Evolutionary conservation across 306 rosid species (phyloP), one percentile per base, ranked within the genome.

Genomic region (Vicia villosa): DNA sequence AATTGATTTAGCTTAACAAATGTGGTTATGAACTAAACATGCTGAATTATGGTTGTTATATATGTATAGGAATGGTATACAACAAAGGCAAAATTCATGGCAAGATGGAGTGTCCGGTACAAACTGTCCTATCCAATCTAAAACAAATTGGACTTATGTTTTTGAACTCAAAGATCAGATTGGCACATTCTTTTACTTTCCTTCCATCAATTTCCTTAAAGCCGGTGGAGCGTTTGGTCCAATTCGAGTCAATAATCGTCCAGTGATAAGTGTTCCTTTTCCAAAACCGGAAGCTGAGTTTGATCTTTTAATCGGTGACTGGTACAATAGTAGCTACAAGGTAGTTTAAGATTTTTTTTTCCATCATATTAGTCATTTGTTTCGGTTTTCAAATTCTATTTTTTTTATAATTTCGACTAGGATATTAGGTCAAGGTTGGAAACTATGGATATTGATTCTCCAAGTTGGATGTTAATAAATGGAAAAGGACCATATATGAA

Each of bases 81-180:
- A 91, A 4, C 96, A 94, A 79, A 86, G 92, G 83, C 78, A 83
- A 51, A 79, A 91, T 77, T 91, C 97, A 72, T 91, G 96, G 99
- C 89, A 94, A 86, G 96, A 94, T 84, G 96, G 99, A 40, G 97
- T 94, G 20, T 87, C 96, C 0, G 96, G 97, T 34, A 89, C 92
- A 52, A 89, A 91, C 65, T 91, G 96, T 68, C 95, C 96, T 8
- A 91, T 94, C 45, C 78, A 59, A 67, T 82, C 97, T 0, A 82
- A 83, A 3, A 80, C 47, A 0, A 91, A 79, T 76, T 94, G 94
- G 91, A 94, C 95, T 20, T 87, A 82, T 52, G 87, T 42, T 70
- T 89, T 95, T 76, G 80, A 82, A 36, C 57, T 80, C 10, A 95
- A 91, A 79, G 99, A 91, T 70, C 99, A 95, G 71, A 91, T 95